Conservation (phyloP, 2,329 filamentous ascomycete species). For the Chaetomiaceae sp. region DNA sequence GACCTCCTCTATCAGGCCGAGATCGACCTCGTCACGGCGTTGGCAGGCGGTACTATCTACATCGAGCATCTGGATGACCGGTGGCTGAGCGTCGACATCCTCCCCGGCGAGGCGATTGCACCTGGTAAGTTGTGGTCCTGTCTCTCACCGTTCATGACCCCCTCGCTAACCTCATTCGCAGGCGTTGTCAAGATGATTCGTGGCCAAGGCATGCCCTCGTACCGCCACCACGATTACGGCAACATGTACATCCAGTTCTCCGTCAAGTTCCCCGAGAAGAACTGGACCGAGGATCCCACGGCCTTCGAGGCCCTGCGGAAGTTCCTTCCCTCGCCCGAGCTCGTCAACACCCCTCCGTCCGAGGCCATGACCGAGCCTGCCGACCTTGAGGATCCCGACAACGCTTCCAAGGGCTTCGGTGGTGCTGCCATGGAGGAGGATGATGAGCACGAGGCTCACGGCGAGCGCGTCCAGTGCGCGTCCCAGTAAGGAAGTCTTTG, state of each 20-base stretch:
- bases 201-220: slow-evolving; percentile 96
- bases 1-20: slow-evolving; percentile 93
- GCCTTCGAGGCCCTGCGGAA: slow-evolving; percentile 76
- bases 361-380: slow-evolving; percentile 92
- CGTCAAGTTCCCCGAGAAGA: slow-evolving; percentile 89
- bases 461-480: slow-evolving; percentile 79
- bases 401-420: slow-evolving; percentile 60
- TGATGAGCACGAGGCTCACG: slow-evolving; percentile 70
- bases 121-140: slow-evolving; percentile 59
- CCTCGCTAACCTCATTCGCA: slow-evolving; percentile 36
- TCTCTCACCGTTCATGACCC: neutral
- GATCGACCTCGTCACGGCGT: slow-evolving; percentile 90
- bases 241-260: slow-evolving; percentile 97
- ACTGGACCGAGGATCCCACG: slow-evolving; percentile 60
- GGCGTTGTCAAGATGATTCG: slow-evolving; percentile 90
- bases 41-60: slow-evolving; percentile 85
- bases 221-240: slow-evolving; percentile 88
- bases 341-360: slow-evolving; percentile 62
- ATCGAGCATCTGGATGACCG: slow-evolving; percentile 96
- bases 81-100: slow-evolving; percentile 90
- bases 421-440: slow-evolving; percentile 66
- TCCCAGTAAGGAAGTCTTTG: slow-evolving; percentile 60
- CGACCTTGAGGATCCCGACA: slow-evolving; percentile 79
- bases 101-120: slow-evolving; percentile 89
- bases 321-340: slow-evolving; percentile 67